Conservation (phyloP, 495 filamentous ascomycete genomes). For the Lentithecium fluviatile region DNA sequence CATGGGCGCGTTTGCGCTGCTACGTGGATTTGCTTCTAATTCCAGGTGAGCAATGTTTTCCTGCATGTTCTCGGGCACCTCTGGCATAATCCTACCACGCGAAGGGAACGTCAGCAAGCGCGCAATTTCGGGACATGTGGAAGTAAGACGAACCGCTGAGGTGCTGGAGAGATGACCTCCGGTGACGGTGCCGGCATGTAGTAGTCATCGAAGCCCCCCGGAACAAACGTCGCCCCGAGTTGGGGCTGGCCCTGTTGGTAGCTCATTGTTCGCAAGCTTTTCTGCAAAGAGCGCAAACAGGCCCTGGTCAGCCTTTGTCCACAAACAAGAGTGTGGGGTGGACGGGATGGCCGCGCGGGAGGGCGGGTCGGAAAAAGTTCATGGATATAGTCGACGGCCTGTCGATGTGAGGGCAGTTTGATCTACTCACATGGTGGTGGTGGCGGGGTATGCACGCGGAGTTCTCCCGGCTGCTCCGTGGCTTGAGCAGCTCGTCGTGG, state of each 20-base stretch:
- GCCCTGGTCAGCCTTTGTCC: conserved; percentile 28
- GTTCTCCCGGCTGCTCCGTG: background rate
- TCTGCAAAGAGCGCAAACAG: conserved; percentile 9
- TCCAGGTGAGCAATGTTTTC: conserved; percentile 87
- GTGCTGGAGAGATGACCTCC: conserved; percentile 75
- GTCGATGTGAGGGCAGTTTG: background rate
- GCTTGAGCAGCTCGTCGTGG: no score
- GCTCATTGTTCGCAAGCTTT: conserved; percentile 30
- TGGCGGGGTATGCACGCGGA: conserved; percentile 1
- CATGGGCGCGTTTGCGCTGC: conserved; percentile 36
- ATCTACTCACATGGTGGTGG: background rate
- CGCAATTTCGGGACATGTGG: background rate
- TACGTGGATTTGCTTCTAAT: conserved; percentile 60
- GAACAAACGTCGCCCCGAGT: conserved; percentile 84
- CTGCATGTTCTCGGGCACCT: conserved; percentile 84
- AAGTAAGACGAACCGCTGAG: conserved; percentile 68
- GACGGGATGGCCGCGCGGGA: background rate
- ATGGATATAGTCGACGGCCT: background rate
- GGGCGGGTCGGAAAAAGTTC: background rate
- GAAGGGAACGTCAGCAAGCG: conserved; percentile 26
- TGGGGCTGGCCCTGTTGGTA: conserved; percentile 32
- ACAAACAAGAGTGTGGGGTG: background rate
- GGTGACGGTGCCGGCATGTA: conserved; percentile 64
- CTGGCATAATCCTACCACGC: conserved; percentile 63
- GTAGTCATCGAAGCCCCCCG: conserved; percentile 86